phyloP scores from a whole-genome alignment of 306 rosid genomes.

The Malus domestica region DNA sequence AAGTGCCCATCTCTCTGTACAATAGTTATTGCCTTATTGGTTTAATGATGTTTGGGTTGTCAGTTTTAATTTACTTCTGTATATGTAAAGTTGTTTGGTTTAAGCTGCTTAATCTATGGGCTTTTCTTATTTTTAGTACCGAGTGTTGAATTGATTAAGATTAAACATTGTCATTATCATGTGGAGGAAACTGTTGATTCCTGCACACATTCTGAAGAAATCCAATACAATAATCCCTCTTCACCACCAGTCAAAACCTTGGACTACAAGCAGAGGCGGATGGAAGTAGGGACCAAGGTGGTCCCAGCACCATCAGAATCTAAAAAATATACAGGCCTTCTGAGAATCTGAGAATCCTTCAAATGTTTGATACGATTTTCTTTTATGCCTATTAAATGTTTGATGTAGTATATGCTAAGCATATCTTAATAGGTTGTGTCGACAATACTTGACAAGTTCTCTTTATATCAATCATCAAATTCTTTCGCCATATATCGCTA shows the following conservation, averaged over 20 bases:
- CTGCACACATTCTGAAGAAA: not conserved
- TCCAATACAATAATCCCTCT: not conserved
- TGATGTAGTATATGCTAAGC: no score
- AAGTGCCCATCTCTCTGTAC: constrained; percentile 22
- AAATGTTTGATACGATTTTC: no score
- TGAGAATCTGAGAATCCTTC: no score
- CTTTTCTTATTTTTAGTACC: not conserved
- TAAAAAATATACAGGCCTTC: no score
- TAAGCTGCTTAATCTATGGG: not conserved
- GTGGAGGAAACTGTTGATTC: not conserved
- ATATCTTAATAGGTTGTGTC: no score
- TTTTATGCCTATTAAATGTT: no score
- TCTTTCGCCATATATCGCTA: no score
- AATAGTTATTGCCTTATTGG: not conserved
- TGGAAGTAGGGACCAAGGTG: no score
- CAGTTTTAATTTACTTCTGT: not conserved
- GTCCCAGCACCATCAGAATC: no score
- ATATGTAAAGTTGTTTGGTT: constrained; percentile 1
- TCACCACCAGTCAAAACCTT: not conserved
- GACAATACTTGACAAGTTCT: no score
- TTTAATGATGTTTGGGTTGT: constrained; percentile 8
- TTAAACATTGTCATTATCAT: not conserved
- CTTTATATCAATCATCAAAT: no score
- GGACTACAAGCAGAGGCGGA: not conserved
- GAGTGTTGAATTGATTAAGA: not conserved